These are phyloP conservation scores for Abrus precatorius DNA, from an alignment of 306 rosid species.

Conservation along the genomic window DNA sequence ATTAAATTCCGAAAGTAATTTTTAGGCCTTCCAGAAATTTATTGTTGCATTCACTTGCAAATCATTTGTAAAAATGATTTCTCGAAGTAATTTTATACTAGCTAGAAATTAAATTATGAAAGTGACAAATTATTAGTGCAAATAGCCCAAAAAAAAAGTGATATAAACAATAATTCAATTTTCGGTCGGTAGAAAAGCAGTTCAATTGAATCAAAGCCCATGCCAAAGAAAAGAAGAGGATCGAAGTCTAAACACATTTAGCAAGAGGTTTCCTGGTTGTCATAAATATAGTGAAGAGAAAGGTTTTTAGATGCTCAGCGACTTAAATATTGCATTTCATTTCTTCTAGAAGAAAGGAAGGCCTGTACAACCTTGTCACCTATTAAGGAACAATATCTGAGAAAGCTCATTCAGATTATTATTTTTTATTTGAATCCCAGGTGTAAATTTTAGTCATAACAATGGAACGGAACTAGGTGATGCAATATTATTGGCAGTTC, in stretches of 20 bases:
- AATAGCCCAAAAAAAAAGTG: no score
- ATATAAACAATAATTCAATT: no score
- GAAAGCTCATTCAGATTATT: slow-evolving; percentile 33
- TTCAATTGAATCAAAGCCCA: no score
- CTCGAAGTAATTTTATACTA: no score
- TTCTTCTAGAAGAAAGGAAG: neutral
- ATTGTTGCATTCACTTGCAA: no score
- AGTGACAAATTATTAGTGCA: no score
- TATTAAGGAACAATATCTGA: neutral
- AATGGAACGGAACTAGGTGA: slow-evolving; percentile 24
- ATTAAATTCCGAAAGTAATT: no score
- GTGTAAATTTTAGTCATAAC: neutral
- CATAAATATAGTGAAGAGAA: neutral
- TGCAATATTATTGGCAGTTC: slow-evolving; percentile 18
- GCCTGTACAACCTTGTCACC: neutral
- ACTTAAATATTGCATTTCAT: neutral
- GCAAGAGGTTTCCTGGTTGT: neutral
- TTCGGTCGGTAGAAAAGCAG: no score
- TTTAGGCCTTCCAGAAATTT: no score
- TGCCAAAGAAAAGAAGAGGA: no score
- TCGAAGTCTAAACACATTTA: neutral
- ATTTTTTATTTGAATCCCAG: slow-evolving; percentile 5
- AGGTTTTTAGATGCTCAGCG: neutral
- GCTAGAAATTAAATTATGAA: no score
- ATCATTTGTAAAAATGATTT: no score